phyloP scores from a whole-genome alignment of 1,139 yeast genomes.

The Geotrichum reessii region DNA sequence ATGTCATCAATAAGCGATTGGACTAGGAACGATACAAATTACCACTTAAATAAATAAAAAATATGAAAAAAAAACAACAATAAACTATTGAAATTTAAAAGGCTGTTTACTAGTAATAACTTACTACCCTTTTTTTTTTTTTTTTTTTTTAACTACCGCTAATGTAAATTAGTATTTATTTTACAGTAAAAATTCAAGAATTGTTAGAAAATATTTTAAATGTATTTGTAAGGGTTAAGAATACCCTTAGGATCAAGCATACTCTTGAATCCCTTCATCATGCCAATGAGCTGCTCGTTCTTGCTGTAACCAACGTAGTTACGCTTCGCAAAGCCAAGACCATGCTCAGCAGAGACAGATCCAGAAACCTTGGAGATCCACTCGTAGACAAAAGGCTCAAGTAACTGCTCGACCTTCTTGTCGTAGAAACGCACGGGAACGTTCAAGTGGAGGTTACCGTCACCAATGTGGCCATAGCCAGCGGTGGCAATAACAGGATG shows the following conservation, averaged over 20 bases:
- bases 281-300: conserved; percentile 55
- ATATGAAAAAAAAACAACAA: background rate
- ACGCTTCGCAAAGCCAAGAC: conserved; percentile 92
- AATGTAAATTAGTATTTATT: too few relatives aligned
- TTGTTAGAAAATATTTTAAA: conserved; percentile 19
- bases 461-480: conserved; percentile 96
- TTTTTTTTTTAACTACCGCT: background rate
- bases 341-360: conserved; percentile 94
- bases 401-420: conserved; percentile 64
- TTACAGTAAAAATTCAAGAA: too few relatives aligned
- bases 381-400: conserved; percentile 92
- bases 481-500: conserved; percentile 80
- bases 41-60: background rate
- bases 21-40: background rate
- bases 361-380: conserved; percentile 76
- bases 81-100: background rate
- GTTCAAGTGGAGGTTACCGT: conserved; percentile 88
- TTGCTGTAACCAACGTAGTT: conserved; percentile 82
- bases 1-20: conserved; percentile 7
- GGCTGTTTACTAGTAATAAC: too few relatives aligned
- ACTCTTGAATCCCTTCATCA: conserved; percentile 72
- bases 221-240: conserved; percentile 85
- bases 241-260: conserved; percentile 86
- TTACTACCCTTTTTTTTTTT: background rate
- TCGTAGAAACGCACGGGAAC: conserved; percentile 82